Percentiles rank a stretch among this genome's conserved stretches.
Evolutionary conservation across 2,329 filamentous ascomycete genomes (phyloP).

Genomic region (Beauveria sp.): DNA sequence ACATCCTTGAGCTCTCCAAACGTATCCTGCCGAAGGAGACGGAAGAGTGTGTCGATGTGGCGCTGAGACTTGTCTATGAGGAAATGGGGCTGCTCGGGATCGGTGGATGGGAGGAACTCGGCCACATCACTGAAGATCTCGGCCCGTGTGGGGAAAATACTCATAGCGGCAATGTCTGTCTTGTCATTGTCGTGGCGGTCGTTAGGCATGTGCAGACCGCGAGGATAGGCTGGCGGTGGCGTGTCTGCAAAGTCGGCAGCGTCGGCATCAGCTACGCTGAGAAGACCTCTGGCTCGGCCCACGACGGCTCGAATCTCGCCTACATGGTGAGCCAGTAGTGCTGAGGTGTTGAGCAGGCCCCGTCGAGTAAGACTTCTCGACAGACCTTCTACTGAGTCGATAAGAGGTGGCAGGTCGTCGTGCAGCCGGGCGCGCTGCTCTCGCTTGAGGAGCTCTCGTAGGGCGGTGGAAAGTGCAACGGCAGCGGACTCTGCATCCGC

Average conservation of each 20-base stretch:
- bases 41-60: conserved; percentile 6
- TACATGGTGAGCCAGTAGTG: neutral
- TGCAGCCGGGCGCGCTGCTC: conserved; percentile 6
- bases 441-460: conserved; percentile 5
- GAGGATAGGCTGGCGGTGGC: conserved; percentile 1
- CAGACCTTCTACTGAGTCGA: neutral
- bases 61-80: conserved; percentile 3
- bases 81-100: conserved; percentile 6
- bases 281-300: neutral
- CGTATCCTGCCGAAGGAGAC: conserved; percentile 2
- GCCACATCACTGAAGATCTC: neutral
- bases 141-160: conserved; percentile 1
- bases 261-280: neutral
- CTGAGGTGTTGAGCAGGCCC: neutral
- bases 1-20: conserved; percentile 8
- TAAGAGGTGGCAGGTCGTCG: neutral
- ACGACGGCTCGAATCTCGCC: conserved; percentile 6
- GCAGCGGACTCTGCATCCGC: neutral
- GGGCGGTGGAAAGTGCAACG: conserved; percentile 1
- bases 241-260: neutral
- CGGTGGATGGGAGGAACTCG: conserved; percentile 8
- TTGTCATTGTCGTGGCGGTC: conserved; percentile 9
- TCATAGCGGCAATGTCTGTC: neutral
- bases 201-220: neutral
- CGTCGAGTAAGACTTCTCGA: neutral